Evolutionary conservation across 768 basidiomycete species (phyloP).

Genomic region (Amanita rubescens): DNA sequence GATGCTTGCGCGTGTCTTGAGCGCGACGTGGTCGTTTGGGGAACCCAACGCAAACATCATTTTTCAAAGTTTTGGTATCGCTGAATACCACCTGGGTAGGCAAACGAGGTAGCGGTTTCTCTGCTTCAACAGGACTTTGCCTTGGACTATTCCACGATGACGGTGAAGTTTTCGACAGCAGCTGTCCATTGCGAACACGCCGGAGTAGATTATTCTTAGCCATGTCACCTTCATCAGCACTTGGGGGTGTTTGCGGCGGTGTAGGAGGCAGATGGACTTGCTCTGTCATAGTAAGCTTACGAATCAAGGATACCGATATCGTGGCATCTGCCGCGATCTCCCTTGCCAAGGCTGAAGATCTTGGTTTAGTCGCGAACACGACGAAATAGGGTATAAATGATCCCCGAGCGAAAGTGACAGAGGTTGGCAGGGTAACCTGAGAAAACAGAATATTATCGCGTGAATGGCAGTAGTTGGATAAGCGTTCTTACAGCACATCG

Average conservation of each 20-base stretch:
- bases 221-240: constrained; percentile 38
- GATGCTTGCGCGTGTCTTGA: constrained; percentile 31
- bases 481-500: constrained; percentile 64
- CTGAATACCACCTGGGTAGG: constrained; percentile 31
- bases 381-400: constrained; percentile 66
- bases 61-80: constrained; percentile 40
- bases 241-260: constrained; percentile 42
- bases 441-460: too few species aligned
- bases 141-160: neutral
- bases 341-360: constrained; percentile 43
- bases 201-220: constrained; percentile 26
- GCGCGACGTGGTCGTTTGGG: constrained; percentile 57
- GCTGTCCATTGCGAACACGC: constrained; percentile 20
- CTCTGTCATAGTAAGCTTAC: constrained; percentile 49
- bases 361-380: constrained; percentile 59
- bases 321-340: constrained; percentile 70
- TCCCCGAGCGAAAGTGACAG: constrained; percentile 52
- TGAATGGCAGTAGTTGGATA: too few species aligned
- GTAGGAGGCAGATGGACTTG: constrained; percentile 32
- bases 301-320: constrained; percentile 57
- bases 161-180: neutral
- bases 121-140: constrained; percentile 10
- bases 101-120: constrained; percentile 37
- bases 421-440: constrained; percentile 59
- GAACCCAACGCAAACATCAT: constrained; percentile 56